phyloP scores from a whole-genome alignment of 257 asterid species.

The Verbena officinalis region DNA sequence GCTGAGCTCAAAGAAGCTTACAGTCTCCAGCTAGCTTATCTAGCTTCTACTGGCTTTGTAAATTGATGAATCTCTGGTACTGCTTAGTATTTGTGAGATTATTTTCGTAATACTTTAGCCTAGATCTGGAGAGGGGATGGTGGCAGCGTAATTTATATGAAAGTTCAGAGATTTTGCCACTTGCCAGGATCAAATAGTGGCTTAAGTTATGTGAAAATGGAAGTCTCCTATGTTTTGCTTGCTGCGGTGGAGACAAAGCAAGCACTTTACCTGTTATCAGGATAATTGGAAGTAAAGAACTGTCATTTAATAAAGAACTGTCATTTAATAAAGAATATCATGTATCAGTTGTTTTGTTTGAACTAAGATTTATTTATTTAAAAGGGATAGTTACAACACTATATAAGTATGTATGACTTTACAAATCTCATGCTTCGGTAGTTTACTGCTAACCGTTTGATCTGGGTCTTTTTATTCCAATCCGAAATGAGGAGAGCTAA shows the following conservation, averaged over 20 bases:
- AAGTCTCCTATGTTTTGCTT: slow-evolving; percentile 10
- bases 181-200: slow-evolving; percentile 9
- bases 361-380: too few species aligned
- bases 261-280: slow-evolving; percentile 10
- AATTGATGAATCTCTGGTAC: slow-evolving; percentile 29
- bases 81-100: not conserved
- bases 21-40: slow-evolving; percentile 73
- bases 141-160: slow-evolving; percentile 8
- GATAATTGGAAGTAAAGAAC: not conserved
- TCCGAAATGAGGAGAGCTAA: slow-evolving; percentile 30
- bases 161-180: slow-evolving; percentile 5
- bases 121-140: not conserved
- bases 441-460: not conserved
- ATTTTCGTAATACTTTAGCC: slow-evolving; percentile 11
- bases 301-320: not conserved
- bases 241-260: slow-evolving; percentile 12
- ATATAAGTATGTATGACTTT: too few species aligned
- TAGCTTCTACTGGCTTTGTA: slow-evolving; percentile 56
- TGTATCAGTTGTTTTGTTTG: too few species aligned
- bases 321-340: not conserved
- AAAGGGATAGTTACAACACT: too few species aligned
- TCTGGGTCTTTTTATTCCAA: not conserved
- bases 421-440: not conserved
- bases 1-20: slow-evolving; percentile 83
- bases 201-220: slow-evolving; percentile 21